Conservation (phyloP, 1,284 basidiomycete species). For the Phenoliferia sp. region DNA sequence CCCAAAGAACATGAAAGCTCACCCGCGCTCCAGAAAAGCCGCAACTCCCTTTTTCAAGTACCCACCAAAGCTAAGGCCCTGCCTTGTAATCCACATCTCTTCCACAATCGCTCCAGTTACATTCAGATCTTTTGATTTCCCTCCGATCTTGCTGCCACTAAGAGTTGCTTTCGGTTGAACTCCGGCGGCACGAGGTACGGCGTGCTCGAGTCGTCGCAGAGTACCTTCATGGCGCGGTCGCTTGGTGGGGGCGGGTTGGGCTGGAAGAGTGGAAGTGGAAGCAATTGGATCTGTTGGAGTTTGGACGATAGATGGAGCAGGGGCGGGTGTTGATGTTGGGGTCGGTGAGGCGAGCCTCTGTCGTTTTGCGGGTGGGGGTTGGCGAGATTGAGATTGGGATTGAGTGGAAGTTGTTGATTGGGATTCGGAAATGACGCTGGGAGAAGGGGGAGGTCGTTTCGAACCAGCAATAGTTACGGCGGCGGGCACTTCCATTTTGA, state of each 20-base stretch:
- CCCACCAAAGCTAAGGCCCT: slow-evolving; percentile 25
- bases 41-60: slow-evolving; percentile 32
- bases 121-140: slow-evolving; percentile 21
- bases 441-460: not conserved
- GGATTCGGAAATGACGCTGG: not conserved
- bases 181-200: not conserved
- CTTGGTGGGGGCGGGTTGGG: slow-evolving; percentile 8
- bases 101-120: not conserved
- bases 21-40: slow-evolving; percentile 34
- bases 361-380: slow-evolving; percentile 8
- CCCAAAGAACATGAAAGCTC: not conserved
- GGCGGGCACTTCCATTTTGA: not conserved
- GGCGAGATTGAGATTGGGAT: slow-evolving; percentile 1
- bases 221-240: slow-evolving; percentile 11
- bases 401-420: not conserved
- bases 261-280: not conserved
- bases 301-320: not conserved
- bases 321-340: not conserved
- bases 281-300: not conserved
- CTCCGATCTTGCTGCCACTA: slow-evolving; percentile 18
- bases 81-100: slow-evolving; percentile 32
- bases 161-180: slow-evolving; percentile 9
- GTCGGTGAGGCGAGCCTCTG: not conserved
- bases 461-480: not conserved
- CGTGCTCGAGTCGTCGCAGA: slow-evolving; percentile 23